phyloP scores from a whole-genome alignment of 2,329 filamentous ascomycete species.

The Alternaria viburni region DNA sequence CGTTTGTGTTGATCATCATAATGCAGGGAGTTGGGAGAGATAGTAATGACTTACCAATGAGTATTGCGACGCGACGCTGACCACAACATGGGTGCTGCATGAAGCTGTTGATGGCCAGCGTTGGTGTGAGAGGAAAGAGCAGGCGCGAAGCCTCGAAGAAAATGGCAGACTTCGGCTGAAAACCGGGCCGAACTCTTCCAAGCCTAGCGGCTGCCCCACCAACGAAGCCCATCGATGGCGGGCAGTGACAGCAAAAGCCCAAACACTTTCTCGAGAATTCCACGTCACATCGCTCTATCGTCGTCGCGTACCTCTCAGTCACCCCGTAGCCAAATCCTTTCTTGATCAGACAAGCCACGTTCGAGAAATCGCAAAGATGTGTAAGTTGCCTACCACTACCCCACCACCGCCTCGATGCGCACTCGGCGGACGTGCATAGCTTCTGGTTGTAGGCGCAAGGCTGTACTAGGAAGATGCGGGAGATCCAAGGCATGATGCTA shows the following conservation, averaged over 20 bases:
- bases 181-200: constrained; percentile 22
- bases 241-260: constrained; percentile 30
- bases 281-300: constrained; percentile 8
- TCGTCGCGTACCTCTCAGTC: constrained; percentile 12
- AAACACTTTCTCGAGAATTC: constrained; percentile 22
- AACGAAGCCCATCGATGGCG: constrained; percentile 26
- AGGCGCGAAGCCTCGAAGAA: constrained; percentile 17
- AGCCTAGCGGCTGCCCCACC: constrained; percentile 33
- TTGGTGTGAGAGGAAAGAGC: constrained; percentile 19
- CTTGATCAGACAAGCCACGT: not conserved
- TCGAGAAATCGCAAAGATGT: constrained; percentile 13
- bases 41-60: constrained; percentile 24
- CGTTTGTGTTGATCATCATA: constrained; percentile 44
- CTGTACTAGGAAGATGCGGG: not conserved
- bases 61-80: not conserved
- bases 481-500: too few species aligned
- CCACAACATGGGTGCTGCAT: not conserved
- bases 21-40: constrained; percentile 1
- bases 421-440: not conserved
- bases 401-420: constrained; percentile 12
- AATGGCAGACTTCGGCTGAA: constrained; percentile 23
- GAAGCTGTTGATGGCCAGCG: constrained; percentile 2
- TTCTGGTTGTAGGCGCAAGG: not conserved
- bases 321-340: not conserved
- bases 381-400: constrained; percentile 14